A percentile compares a stretch with the other conserved stretches of the same genome.
phyloP scores from a whole-genome alignment of 495 filamentous ascomycete species.

The Hypomontagnella monticulosa region DNA sequence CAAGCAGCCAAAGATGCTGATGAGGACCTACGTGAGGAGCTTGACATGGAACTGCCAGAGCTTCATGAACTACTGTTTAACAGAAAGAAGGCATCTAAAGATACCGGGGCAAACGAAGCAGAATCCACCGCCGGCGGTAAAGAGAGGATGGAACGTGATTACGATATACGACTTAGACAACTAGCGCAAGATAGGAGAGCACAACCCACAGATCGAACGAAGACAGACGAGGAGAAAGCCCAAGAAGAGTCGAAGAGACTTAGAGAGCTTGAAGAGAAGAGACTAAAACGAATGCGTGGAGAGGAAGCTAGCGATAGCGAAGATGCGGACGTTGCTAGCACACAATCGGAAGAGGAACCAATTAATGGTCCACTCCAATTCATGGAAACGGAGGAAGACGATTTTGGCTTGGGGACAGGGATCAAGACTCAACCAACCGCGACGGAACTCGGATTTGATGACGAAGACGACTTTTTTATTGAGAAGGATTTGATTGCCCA shows the following conservation, averaged over 20 bases:
- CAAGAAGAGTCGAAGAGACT: constrained; percentile 77
- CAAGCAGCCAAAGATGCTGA: constrained; percentile 95
- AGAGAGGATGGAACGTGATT: constrained; percentile 73
- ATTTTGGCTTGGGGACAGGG: constrained; percentile 65
- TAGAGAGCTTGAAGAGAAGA: constrained; percentile 80
- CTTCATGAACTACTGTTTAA: constrained; percentile 74
- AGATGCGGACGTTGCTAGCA: constrained; percentile 47
- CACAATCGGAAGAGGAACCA: constrained; percentile 29
- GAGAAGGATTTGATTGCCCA: constrained; percentile 85
- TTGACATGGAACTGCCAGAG: constrained; percentile 77
- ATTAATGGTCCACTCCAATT: constrained; percentile 34
- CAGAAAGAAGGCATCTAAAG: constrained; percentile 38
- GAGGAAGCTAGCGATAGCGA: constrained; percentile 59
- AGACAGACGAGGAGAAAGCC: constrained; percentile 88
- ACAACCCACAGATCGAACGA: constrained; percentile 83
- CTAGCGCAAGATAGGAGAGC: constrained; percentile 84
- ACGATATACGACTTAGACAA: constrained; percentile 82
- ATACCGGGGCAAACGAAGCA: constrained; percentile 59
- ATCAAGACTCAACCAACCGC: constrained; percentile 58
- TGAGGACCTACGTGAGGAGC: constrained; percentile 83
- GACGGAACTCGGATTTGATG: constrained; percentile 71
- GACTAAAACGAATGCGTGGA: constrained; percentile 79
- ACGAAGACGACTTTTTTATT: constrained; percentile 91
- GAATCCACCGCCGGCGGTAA: constrained; percentile 66
- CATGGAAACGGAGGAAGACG: constrained; percentile 59